Conservation (phyloP, 1,284 basidiomycete genomes). For the Pholiota adiposa region DNA sequence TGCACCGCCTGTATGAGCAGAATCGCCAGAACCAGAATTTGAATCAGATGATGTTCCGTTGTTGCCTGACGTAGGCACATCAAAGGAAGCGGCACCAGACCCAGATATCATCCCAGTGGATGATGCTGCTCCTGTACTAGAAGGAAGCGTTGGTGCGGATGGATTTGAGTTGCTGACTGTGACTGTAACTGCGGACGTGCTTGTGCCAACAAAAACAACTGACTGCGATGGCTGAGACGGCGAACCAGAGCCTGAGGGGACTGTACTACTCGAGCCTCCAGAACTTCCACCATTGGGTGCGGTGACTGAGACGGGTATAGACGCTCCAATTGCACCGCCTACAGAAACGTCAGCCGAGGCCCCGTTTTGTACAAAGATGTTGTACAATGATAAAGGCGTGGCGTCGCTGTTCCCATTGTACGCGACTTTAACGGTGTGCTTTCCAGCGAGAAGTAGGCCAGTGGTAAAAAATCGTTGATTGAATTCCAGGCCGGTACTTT, state of each 20-base stretch:
- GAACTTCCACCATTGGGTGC: background rate
- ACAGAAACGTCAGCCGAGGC: background rate
- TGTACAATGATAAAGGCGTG: conserved; percentile 30
- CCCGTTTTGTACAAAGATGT: conserved; percentile 7
- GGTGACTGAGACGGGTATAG: background rate
- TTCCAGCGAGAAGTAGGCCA: conserved; percentile 13
- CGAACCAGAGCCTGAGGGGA: background rate
- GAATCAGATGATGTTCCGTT: background rate
- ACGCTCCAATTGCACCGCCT: background rate
- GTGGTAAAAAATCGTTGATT: conserved; percentile 24
- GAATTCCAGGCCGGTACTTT: conserved; percentile 17
- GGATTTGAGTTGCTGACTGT: background rate
- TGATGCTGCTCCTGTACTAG: background rate
- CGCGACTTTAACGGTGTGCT: conserved; percentile 27
- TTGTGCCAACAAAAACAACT: background rate
- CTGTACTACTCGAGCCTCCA: background rate
- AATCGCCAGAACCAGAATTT: background rate
- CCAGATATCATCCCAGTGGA: no score
- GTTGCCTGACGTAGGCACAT: background rate
- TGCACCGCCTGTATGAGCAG: background rate
- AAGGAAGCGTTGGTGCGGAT: background rate
- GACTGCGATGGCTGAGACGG: background rate
- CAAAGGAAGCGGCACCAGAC: background rate
- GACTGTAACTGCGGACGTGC: conserved; percentile 1
- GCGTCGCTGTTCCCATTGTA: conserved; percentile 24